Percentiles rank a stretch among this genome's conserved stretches.
Conservation (phyloP, 345 rosid species). For the Psidium guajava region DNA sequence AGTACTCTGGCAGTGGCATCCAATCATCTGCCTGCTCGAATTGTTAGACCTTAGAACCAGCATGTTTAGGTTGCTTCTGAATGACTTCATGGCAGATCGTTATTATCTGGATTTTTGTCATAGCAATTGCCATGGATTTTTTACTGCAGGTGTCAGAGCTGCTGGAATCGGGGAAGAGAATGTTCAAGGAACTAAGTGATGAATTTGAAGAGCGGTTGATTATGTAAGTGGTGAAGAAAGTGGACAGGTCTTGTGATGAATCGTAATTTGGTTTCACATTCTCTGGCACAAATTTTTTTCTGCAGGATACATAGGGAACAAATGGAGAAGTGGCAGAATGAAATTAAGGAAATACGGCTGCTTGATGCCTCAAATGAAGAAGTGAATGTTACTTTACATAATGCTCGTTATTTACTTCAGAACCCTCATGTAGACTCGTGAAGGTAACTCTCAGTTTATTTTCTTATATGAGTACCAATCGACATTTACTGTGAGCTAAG, state of each 20-base stretch:
- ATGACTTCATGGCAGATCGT: background rate
- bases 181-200: constrained; percentile 69
- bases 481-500: background rate
- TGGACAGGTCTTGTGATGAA: background rate
- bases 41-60: background rate
- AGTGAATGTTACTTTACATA: constrained; percentile 39
- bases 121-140: background rate
- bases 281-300: background rate
- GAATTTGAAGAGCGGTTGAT: constrained; percentile 71
- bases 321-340: constrained; percentile 82
- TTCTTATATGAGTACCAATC: background rate
- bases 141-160: constrained; percentile 58
- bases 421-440: constrained; percentile 39
- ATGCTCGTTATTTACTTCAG: constrained; percentile 56
- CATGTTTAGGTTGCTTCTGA: background rate
- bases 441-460: background rate
- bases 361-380: constrained; percentile 79
- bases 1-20: background rate
- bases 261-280: background rate
- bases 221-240: constrained; percentile 26
- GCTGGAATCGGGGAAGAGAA: constrained; percentile 62
- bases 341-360: constrained; percentile 60
- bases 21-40: background rate
- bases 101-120: background rate
- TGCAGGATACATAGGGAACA: constrained; percentile 74